Base-by-base conservation (phyloP, 768 basidiomycete genomes). In the Lactarius akahatsu region DNA sequence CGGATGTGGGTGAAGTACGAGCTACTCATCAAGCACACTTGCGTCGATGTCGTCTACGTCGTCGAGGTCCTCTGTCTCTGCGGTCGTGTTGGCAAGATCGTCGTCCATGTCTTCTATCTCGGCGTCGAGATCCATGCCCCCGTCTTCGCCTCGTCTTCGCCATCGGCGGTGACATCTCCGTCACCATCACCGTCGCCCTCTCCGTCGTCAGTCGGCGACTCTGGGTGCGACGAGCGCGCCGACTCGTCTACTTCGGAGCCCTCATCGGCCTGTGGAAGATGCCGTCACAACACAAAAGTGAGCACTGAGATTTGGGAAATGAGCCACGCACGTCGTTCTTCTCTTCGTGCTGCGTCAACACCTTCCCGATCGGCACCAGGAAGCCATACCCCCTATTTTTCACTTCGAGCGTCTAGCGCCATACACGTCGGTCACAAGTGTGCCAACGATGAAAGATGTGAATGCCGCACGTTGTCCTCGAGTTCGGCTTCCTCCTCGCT, bases 401-500 rank as follows among this genome's bases (percentile, higher is more conserved):
- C 40, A 92, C 83, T 62, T 78, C 77, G 36, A 80, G 66, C 67
- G 83, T 87, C 90, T 91, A 72, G 11, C 34, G 34, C 58, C 57
- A 61, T 50, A 62, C 11, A 32, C 18, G 20, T n/a, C 45, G n/a
- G 41, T 64, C 56, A 43, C 1, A 1, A 57, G 8, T 9, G 32
- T 32, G 32, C 9, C 34, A 41, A 38, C 36, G 50, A 30, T 13
- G 36, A 38, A 38, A 10, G 52, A 56, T 43, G 28, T 47, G 15
- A 36, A 38, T 16, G 40, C 78, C 84, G 69, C 72, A 89, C 91
- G 70, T 85, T 79, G 54, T 89, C 89, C 65, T 93, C 91, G n/a
- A 93, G 73, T 71, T 92, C 90, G 60, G 80, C 84, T 76, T 93
- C 92, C 74, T 93, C 92, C 64, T 93, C 92, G 65, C 90, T 92